phyloP scores from a whole-genome alignment of 2,329 filamentous ascomycete genomes.

The Lachnellula cervina region DNA sequence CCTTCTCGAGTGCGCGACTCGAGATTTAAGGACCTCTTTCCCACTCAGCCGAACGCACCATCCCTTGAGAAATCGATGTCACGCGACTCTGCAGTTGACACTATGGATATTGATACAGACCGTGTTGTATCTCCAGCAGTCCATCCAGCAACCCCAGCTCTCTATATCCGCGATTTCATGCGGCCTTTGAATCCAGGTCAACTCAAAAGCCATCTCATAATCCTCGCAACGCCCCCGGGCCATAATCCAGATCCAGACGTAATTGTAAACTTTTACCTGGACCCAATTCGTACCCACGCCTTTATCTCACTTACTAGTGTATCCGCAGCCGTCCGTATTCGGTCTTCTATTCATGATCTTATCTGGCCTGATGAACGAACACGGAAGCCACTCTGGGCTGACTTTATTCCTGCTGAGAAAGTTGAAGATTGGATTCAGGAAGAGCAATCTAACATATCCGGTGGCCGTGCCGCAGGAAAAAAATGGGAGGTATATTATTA shows the following conservation, averaged over 20 bases:
- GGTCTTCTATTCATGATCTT: constrained; percentile 68
- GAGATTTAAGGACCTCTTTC: constrained; percentile 44
- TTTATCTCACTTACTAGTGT: constrained; percentile 68
- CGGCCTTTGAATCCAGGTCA: constrained; percentile 68
- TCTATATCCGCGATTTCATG: constrained; percentile 91
- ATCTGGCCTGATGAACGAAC: constrained; percentile 86
- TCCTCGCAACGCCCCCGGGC: constrained; percentile 59
- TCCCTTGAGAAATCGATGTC: constrained; percentile 9
- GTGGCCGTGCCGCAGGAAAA: constrained; percentile 37
- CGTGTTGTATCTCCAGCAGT: constrained; percentile 48
- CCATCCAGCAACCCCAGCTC: constrained; percentile 67
- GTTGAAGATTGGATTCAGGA: constrained; percentile 68
- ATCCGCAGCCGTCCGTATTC: constrained; percentile 69
- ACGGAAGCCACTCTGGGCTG: constrained; percentile 78
- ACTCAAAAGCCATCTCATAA: constrained; percentile 64
- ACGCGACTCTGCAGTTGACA: constrained; percentile 15
- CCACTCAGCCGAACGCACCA: background rate
- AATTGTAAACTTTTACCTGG: constrained; percentile 70
- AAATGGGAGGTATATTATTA: constrained; percentile 74
- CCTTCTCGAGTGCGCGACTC: constrained; percentile 32
- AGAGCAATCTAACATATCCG: constrained; percentile 50
- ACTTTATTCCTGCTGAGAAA: constrained; percentile 78
- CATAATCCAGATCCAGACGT: constrained; percentile 47
- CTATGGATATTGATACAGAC: constrained; percentile 22
- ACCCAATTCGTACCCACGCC: constrained; percentile 82